Base-by-base conservation (phyloP, 2,329 filamentous ascomycete species). In the Xylariaceae sp. region DNA sequence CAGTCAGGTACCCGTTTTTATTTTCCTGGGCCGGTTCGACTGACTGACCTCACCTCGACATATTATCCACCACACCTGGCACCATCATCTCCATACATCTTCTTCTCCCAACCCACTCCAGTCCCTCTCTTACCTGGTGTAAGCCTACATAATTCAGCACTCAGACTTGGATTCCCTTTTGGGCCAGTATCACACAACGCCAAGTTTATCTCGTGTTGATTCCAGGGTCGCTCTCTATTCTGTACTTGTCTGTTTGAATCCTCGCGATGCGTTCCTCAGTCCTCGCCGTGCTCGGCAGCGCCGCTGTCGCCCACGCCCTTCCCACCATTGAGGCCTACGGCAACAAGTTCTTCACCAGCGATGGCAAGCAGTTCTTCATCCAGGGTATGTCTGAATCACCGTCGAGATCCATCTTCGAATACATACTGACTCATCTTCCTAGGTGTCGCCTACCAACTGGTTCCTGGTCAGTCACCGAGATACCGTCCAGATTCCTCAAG, bases 281-380 rank as follows among this genome's bases (percentile, higher is more conserved):
- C 64, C 37, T 74, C 17, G 68, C 73, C 37, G 72, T 71, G 56
- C 64, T 79, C 10, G 66, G 71, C 61, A 70, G 73, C 65, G 70
- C 66, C 35, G 67, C 72, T 30, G 66, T 69, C 35, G 72, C 71
- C 50, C 65, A 72, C 37, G 77, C 80, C 35, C 64, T 84, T 52
- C 74, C 80, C 41, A 76, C 78, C 23, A 77, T 85, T 60, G 76
- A 79, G 55, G 74, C 77, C 17, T 83, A 87, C 56, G 90, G 90
- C 54, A 86, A 87, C 77, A 96, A 95, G 76, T 91, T 96, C 78
- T 96, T 95, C 78, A 86, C 85, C 66, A 84, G 83, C 68, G 84
- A 92, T 72, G 90, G 90, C 64, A 80, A 86, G 37, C 90, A 95
- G 71, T 95, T 89, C 79, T 94, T 85, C 74, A 82, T 94, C 73